Percentiles rank a stretch among this genome's conserved stretches.
phyloP scores from a whole-genome alignment of 1,284 basidiomycete species.

The Mycena sp. region DNA sequence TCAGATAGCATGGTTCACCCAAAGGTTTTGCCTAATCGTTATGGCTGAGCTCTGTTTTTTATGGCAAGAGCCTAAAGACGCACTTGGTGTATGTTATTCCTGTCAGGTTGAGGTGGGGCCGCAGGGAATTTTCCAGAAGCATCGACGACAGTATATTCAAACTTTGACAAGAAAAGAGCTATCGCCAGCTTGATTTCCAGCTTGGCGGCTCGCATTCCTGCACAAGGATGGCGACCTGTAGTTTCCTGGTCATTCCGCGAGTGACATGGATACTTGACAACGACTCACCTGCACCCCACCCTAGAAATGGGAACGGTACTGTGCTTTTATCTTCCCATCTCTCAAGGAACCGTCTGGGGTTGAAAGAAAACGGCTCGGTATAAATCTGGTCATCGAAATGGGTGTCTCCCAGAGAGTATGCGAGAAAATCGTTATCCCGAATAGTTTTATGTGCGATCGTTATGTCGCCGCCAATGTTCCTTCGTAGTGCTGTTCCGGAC shows the following conservation, averaged over 20 bases:
- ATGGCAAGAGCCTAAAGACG: neutral
- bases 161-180: conserved; percentile 20
- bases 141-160: conserved; percentile 24
- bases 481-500: conserved; percentile 28
- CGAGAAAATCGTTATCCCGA: conserved; percentile 42
- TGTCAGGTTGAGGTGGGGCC: conserved; percentile 19
- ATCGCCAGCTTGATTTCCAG: conserved; percentile 28
- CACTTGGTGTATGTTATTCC: conserved; percentile 18
- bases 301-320: conserved; percentile 41
- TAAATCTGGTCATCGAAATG: conserved; percentile 48
- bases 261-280: neutral
- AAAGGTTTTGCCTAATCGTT: conserved; percentile 16
- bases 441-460: conserved; percentile 30
- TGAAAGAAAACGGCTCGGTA: conserved; percentile 43
- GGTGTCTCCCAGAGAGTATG: conserved; percentile 41
- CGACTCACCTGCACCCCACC: conserved; percentile 48
- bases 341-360: conserved; percentile 42
- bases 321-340: conserved; percentile 44
- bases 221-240: conserved; percentile 27
- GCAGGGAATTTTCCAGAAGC: conserved; percentile 10
- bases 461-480: conserved; percentile 34
- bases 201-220: conserved; percentile 26
- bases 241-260: neutral
- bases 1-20: conserved; percentile 12
- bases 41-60: no score